Evolutionary conservation across 257 asterid species (phyloP).

Genomic region (Lithospermum erythrorhizon): DNA sequence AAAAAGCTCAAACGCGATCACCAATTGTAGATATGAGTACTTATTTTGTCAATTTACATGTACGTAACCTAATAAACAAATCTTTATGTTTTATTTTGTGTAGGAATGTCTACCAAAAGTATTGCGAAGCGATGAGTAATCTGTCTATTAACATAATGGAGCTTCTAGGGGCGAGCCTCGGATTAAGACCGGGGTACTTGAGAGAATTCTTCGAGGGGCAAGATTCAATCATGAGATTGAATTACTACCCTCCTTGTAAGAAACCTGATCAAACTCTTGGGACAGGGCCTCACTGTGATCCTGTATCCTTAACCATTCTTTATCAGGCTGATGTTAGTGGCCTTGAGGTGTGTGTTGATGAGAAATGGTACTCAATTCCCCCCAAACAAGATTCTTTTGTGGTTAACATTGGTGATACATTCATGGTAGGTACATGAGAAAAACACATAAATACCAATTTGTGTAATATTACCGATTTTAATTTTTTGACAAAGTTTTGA

Average conservation of each 20-base stretch:
- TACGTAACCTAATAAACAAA: too few relatives aligned
- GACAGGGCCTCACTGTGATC: slow-evolving; percentile 87
- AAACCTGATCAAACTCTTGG: slow-evolving; percentile 55
- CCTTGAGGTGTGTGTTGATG: slow-evolving; percentile 52
- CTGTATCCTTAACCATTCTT: slow-evolving; percentile 61
- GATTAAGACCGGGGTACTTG: slow-evolving; percentile 37
- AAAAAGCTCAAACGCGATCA: too few relatives aligned
- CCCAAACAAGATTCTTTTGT: slow-evolving; percentile 60
- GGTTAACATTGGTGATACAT: slow-evolving; percentile 79
- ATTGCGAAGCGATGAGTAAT: slow-evolving; percentile 55
- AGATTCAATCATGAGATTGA: slow-evolving; percentile 69
- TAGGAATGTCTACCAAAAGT: slow-evolving; percentile 47
- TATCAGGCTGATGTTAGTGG: slow-evolving; percentile 76
- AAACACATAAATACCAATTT: too few relatives aligned
- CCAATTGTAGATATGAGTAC: too few relatives aligned
- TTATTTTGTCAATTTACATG: too few relatives aligned
- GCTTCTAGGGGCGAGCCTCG: slow-evolving; percentile 56
- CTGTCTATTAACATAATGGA: slow-evolving; percentile 48
- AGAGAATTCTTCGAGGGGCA: slow-evolving; percentile 53
- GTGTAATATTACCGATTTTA: too few relatives aligned
- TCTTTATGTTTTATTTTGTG: background rate
- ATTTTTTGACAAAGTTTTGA: too few relatives aligned
- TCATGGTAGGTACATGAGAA: slow-evolving; percentile 36
- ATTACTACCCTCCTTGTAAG: slow-evolving; percentile 62
- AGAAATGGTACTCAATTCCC: slow-evolving; percentile 54